Evolutionary conservation across 1,139 yeast species (phyloP).

Genomic region (Williopsis jadinii): DNA sequence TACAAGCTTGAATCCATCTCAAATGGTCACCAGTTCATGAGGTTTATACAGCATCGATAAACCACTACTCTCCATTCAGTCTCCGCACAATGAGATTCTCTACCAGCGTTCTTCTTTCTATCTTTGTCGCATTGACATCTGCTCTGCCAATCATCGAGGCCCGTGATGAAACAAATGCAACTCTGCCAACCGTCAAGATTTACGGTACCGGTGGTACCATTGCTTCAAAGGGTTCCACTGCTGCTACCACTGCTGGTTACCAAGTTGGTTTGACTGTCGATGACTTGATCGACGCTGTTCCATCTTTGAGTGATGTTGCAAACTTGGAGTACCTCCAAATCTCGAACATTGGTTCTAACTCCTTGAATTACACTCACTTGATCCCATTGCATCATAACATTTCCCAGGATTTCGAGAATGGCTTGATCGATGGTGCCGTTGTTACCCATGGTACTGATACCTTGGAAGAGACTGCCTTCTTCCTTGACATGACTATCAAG

Average conservation of each 20-base stretch:
- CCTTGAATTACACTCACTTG: constrained; percentile 32
- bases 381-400: constrained; percentile 29
- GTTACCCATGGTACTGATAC: constrained; percentile 59
- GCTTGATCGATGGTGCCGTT: constrained; percentile 34
- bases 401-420: constrained; percentile 14
- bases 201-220: constrained; percentile 60
- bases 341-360: constrained; percentile 46
- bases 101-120: constrained; percentile 4
- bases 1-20: too few relatives aligned
- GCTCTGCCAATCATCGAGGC: constrained; percentile 3
- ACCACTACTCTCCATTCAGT: too few relatives aligned
- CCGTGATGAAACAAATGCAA: constrained; percentile 6
- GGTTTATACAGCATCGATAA: not conserved
- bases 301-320: constrained; percentile 41
- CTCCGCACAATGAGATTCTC: constrained; percentile 7
- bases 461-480: constrained; percentile 54
- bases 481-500: constrained; percentile 41
- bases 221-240: constrained; percentile 43
- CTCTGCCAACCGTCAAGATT: constrained; percentile 32
- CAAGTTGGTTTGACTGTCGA: constrained; percentile 48
- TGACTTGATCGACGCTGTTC: constrained; percentile 43
- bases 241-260: constrained; percentile 51
- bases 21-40: too few relatives aligned
- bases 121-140: constrained; percentile 2
- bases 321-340: constrained; percentile 46